Evolutionary conservation across 805 yeast species (phyloP).

Genomic region (Teunomyces lycoperdinae): DNA sequence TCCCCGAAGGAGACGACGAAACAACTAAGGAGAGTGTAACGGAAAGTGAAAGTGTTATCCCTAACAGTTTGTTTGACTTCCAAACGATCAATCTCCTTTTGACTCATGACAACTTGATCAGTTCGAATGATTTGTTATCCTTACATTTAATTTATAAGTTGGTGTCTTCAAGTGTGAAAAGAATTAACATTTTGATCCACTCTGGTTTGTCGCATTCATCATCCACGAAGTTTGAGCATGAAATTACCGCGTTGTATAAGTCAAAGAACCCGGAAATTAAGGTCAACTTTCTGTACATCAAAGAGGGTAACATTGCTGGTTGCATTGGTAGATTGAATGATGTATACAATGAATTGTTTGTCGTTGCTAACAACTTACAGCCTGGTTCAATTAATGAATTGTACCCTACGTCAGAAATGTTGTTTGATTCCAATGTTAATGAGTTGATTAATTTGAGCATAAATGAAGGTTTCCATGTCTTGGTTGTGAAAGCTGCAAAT

Average conservation of each 20-base stretch:
- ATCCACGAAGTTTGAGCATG: slow-evolving; percentile 12
- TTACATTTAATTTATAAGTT: slow-evolving; percentile 26
- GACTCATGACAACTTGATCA: slow-evolving; percentile 30
- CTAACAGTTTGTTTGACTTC: slow-evolving; percentile 12
- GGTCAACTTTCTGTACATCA: slow-evolving; percentile 13
- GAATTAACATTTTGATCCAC: slow-evolving; percentile 19
- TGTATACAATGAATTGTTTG: slow-evolving; percentile 20
- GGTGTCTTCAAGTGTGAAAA: slow-evolving; percentile 8
- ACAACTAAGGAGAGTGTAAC: background rate
- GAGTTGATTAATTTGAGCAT: slow-evolving; percentile 21
- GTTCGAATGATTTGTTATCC: slow-evolving; percentile 33
- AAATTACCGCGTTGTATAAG: slow-evolving; percentile 6
- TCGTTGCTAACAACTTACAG: slow-evolving; percentile 20
- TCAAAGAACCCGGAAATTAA: slow-evolving; percentile 9
- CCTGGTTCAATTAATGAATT: background rate
- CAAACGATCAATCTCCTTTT: slow-evolving; percentile 25
- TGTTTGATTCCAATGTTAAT: slow-evolving; percentile 21
- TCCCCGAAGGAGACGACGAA: background rate
- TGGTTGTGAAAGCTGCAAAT: slow-evolving; percentile 14
- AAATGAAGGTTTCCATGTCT: slow-evolving; percentile 22
- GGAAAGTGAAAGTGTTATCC: slow-evolving; percentile 5
- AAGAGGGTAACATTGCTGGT: slow-evolving; percentile 15
- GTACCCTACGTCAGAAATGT: slow-evolving; percentile 5
- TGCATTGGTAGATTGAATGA: slow-evolving; percentile 11
- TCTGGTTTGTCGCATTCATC: slow-evolving; percentile 5